These are phyloP conservation scores for Vigna hirtella DNA, from an alignment of 306 rosid species.

Conservation along the genomic window DNA sequence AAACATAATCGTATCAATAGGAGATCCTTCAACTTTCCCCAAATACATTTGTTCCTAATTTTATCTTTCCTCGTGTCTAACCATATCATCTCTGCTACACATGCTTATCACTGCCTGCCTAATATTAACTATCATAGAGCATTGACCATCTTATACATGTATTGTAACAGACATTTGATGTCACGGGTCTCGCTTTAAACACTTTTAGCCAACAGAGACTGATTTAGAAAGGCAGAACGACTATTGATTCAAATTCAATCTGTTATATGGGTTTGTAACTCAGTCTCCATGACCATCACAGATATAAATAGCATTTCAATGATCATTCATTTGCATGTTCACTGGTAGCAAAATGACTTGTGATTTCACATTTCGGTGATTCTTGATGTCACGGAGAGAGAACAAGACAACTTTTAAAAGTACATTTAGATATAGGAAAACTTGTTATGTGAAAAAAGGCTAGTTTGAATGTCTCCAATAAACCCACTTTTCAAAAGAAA, in stretches of 20 bases:
- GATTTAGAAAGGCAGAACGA: conserved; percentile 6
- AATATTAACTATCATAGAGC: neutral
- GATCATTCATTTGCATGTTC: conserved; percentile 1
- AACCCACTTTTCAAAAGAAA: neutral
- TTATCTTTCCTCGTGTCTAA: conserved; percentile 16
- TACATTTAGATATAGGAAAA: neutral
- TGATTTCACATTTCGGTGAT: conserved; percentile 37
- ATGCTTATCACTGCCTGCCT: neutral
- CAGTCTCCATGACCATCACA: conserved; percentile 18
- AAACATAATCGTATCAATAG: conserved; percentile 32
- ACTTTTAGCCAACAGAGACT: neutral
- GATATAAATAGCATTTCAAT: neutral
- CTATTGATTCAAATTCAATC: neutral
- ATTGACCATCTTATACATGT: neutral
- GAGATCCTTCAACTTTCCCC: neutral
- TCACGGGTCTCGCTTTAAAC: neutral
- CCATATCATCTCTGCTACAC: conserved; percentile 1
- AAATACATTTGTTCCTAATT: neutral
- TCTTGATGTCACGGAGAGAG: neutral
- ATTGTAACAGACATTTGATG: neutral
- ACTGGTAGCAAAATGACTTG: neutral
- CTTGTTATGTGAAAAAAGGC: neutral
- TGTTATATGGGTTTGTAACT: neutral
- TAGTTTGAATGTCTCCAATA: neutral
- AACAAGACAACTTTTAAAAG: neutral